Evolutionary conservation across 176 grass and related monocot species (phyloP), one percentile per base, ranked within the genome.

Genomic region (Phragmites australis): DNA sequence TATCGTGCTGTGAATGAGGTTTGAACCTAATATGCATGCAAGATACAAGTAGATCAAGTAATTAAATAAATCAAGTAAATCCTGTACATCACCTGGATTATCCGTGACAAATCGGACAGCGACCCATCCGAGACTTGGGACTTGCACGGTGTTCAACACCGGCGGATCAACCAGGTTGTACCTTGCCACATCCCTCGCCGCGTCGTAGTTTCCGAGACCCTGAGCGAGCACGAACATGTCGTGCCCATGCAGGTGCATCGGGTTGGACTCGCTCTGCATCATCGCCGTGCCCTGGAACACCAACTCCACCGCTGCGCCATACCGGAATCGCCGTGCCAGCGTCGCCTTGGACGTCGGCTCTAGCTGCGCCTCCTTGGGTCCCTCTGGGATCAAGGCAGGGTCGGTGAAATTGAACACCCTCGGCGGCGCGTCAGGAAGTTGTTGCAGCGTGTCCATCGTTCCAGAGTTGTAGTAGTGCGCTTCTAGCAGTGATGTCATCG

Each of bases 241-340:
- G n/a, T 40, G 76, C 16, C 40, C 84, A 4, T 91, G 89, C 11
- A 91, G 48, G 53, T 91, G 89, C 81, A 91, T 87, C 1, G 89
- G 85, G 48, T 91, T 85, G 32, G 79, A 75, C 68, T 91, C 89
- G 4, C 80, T 81, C 17, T 30, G 47, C 72, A 76, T 10, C 23
- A 87, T 40, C 0, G 81, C 73, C 16, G 84, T 91, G 12, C 89
- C 71, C 81, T 91, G 89, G 78, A 75, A 75, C 52, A 75, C 72
- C 52, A 75, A 6, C 37, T 75, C 72, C 3, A 58, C 72, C 1
- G 6, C 17, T 2, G 21, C n/a, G 7, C 39, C 12, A n/a, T 81
- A 64, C 37, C 19, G 10, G 29, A 84, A 55, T 7, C 43, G 59
- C 62, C 74, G 34, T 23, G 46, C 57, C 7, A 13, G 15, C 15